A percentile compares a stretch with the other conserved stretches of the same genome.
phyloP scores from a whole-genome alignment of 495 filamentous ascomycete species.

The Penicillium argentinense region DNA sequence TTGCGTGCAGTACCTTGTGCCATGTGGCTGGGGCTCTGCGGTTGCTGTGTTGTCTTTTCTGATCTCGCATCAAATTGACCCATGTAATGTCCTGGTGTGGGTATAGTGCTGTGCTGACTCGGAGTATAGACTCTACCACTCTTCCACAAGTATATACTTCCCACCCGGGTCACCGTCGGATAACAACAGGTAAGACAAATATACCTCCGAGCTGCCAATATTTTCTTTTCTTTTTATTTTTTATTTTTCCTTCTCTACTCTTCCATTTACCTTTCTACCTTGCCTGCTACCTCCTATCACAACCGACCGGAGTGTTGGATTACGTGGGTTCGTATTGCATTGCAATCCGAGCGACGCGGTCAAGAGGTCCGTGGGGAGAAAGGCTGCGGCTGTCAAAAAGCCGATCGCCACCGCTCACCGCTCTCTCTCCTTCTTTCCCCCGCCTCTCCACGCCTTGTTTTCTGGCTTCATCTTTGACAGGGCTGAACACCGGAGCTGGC shows the following conservation, averaged over 20 bases:
- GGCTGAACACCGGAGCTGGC: constrained; percentile 1
- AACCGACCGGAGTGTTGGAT: neutral
- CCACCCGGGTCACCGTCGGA: too few species aligned
- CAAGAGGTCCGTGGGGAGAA: too few species aligned
- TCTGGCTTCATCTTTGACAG: constrained; percentile 9
- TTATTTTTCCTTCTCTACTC: neutral
- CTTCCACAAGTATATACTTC: too few species aligned
- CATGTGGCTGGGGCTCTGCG: constrained; percentile 25
- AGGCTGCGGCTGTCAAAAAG: too few species aligned
- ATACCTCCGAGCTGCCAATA: neutral
- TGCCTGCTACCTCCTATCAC: neutral
- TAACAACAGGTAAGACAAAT: too few species aligned
- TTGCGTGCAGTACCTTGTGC: constrained; percentile 2
- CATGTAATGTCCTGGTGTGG: too few species aligned
- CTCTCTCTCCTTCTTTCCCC: constrained; percentile 27
- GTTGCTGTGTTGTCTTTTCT: too few species aligned
- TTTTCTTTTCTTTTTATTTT: neutral
- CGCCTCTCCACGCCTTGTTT: constrained; percentile 21
- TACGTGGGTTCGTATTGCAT: neutral
- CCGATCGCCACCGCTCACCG: constrained; percentile 23
- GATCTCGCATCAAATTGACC: too few species aligned
- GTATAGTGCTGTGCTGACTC: too few species aligned
- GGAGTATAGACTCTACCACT: too few species aligned
- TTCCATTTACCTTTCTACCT: neutral
- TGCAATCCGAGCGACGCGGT: constrained; percentile 1